Percentiles rank a stretch among this genome's conserved stretches.
Evolutionary conservation across 306 rosid species (phyloP).

Genomic region (Citrullus mucosospermus): DNA sequence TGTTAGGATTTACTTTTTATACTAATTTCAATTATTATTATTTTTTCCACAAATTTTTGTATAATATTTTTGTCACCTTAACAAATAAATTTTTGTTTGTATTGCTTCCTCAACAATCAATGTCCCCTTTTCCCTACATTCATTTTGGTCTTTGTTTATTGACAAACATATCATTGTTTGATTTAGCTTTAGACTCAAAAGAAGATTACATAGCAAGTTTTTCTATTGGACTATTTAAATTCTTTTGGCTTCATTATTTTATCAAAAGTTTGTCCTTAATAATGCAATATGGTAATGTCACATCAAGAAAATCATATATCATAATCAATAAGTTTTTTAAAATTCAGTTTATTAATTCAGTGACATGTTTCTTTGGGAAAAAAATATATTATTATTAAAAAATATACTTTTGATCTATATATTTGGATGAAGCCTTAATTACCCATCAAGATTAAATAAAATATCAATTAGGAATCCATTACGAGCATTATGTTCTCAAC

Average conservation of each 20-base stretch:
- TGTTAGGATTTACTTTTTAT: conserved; percentile 15
- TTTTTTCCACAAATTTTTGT: background rate
- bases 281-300: background rate
- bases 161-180: background rate
- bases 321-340: background rate
- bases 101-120: background rate
- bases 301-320: background rate
- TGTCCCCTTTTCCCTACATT: background rate
- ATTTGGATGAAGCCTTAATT: no score
- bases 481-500: no score
- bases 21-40: conserved; percentile 27
- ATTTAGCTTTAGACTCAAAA: background rate
- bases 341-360: background rate
- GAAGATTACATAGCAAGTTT: background rate
- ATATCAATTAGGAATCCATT: no score
- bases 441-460: no score
- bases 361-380: background rate
- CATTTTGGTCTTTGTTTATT: background rate
- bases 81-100: no score
- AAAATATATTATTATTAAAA: no score
- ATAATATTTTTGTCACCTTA: no score
- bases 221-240: no score
- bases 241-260: background rate
- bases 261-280: background rate
- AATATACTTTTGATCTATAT: no score